Evolutionary conservation across 2,329 filamentous ascomycete species (phyloP), one percentile per base, ranked within the genome.

Genomic region (Didymella keratinophila): DNA sequence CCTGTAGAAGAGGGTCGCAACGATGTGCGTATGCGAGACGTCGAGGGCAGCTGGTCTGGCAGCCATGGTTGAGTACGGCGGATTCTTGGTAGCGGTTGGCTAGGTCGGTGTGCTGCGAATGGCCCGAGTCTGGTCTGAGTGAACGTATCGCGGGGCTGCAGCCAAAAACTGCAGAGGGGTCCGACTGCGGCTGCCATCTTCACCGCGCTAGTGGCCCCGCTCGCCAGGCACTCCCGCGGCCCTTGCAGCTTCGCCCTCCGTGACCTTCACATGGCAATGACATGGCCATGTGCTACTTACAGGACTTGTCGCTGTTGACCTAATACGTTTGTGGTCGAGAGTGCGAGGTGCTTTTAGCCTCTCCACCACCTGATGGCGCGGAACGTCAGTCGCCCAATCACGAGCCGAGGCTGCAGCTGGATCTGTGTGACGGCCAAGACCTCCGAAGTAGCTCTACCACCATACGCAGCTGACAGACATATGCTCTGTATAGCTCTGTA

Each of bases 1-100:
- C 52, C 74, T 73, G 71, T 76, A 76, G 68, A 78, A 78, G 62
- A 78, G 71, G 9, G 76, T 78, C 23, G 74, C 74, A 58, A 76
- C 69, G 30, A 77, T 55, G 58, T 71, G 70, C 14, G 60, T 55
- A 44, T 65, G 46, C 9, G 66, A 62, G 27, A 71, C 55, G 45
- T 68, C 58, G 56, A 66, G 61, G 32, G 65, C 61, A 36, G 64
- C 47, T 6, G 64, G 61, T 42, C 60, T 66, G 44, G 63, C 25
- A 18, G 63, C 49, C 64, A 70, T 70, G 21, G 11, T 47, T 36
- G 41, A n/a, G n/a, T 21, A 28, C 28, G 4, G 11, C 3, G 11
- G 5, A 36, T 7, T 2, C 9, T 12, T 8, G 28, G 23, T 41
- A 28, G 45, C 41, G 27, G 47, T 50, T 42, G 45, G 41, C 41